Evolutionary conservation across 2,329 filamentous ascomycete genomes (phyloP).

Genomic region (Chrysoporthe austroafricana): DNA sequence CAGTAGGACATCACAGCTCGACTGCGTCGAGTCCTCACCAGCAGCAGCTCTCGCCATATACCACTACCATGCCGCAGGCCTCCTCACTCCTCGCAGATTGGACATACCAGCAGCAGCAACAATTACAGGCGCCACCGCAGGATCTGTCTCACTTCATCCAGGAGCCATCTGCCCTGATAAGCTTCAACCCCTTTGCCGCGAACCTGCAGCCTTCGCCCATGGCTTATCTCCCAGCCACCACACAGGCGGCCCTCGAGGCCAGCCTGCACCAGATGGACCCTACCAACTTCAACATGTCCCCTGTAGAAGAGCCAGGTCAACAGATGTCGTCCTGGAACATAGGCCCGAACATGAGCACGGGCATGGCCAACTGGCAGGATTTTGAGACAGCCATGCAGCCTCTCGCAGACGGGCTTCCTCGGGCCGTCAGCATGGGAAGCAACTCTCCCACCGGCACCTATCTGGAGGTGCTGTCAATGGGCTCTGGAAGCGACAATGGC

Average conservation of each 20-base stretch:
- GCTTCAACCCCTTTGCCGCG: conserved; percentile 56
- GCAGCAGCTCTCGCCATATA: conserved; percentile 57
- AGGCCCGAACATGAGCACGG: conserved; percentile 60
- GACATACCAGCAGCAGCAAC: conserved; percentile 53
- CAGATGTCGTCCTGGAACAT: conserved; percentile 34
- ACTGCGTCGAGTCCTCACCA: conserved; percentile 58
- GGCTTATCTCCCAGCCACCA: conserved; percentile 64
- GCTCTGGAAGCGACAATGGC: conserved; percentile 80
- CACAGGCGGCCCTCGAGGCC: conserved; percentile 66
- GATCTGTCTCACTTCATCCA: conserved; percentile 60
- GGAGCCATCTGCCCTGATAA: conserved; percentile 57
- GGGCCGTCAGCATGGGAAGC: conserved; percentile 52
- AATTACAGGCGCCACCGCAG: conserved; percentile 45
- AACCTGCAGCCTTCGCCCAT: conserved; percentile 60
- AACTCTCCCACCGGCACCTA: conserved; percentile 80
- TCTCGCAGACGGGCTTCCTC: conserved; percentile 47
- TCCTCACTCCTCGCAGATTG: conserved; percentile 60
- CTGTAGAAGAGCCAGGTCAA: conserved; percentile 55
- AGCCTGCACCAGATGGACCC: conserved; percentile 62
- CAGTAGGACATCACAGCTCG: conserved; percentile 46
- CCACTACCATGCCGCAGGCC: conserved; percentile 52
- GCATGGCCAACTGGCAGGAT: conserved; percentile 79
- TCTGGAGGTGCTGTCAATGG: conserved; percentile 82
- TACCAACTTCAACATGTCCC: conserved; percentile 60
- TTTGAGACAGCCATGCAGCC: conserved; percentile 67